phyloP scores from a whole-genome alignment of 2,329 filamentous ascomycete genomes.

The Hyphodiscus sp. region DNA sequence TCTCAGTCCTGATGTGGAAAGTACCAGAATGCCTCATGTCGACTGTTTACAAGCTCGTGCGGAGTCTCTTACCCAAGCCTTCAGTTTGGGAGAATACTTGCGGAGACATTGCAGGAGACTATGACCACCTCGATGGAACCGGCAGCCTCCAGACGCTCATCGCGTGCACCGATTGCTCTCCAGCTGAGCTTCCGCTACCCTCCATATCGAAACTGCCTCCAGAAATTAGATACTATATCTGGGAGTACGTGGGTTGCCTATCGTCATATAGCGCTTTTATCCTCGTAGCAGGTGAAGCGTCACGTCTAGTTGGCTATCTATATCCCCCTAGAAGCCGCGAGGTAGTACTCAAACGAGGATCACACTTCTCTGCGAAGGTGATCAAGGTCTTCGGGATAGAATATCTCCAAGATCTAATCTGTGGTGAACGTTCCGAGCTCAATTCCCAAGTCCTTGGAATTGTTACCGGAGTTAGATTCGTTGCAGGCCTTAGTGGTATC shows the following conservation, averaged over 20 bases:
- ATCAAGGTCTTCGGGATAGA: conserved; percentile 10
- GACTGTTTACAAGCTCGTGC: conserved; percentile 6
- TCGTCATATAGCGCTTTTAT: conserved; percentile 6
- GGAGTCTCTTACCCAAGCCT: conserved; percentile 1
- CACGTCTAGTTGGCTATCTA: conserved; percentile 5
- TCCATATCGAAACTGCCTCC: conserved; percentile 6
- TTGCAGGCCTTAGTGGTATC: conserved; percentile 6
- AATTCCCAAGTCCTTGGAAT: not conserved
- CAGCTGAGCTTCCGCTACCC: not conserved
- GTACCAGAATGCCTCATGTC: conserved; percentile 1
- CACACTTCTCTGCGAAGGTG: conserved; percentile 5
- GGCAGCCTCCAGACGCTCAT: not conserved
- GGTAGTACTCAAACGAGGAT: conserved; percentile 7
- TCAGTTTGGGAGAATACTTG: not conserved
- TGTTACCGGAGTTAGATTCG: conserved; percentile 4
- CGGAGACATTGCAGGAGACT: too few relatives aligned
- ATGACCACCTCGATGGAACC: not conserved
- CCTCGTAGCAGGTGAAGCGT: conserved; percentile 6
- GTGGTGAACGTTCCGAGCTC: not conserved
- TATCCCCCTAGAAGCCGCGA: not conserved
- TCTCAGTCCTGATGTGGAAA: conserved; percentile 8
- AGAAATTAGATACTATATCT: conserved; percentile 9
- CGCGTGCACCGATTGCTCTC: not conserved
- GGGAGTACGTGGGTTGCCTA: conserved; percentile 8
- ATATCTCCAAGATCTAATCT: conserved; percentile 7